Base-by-base conservation (phyloP, 1,284 basidiomycete species). In the Leccinum fallax region DNA sequence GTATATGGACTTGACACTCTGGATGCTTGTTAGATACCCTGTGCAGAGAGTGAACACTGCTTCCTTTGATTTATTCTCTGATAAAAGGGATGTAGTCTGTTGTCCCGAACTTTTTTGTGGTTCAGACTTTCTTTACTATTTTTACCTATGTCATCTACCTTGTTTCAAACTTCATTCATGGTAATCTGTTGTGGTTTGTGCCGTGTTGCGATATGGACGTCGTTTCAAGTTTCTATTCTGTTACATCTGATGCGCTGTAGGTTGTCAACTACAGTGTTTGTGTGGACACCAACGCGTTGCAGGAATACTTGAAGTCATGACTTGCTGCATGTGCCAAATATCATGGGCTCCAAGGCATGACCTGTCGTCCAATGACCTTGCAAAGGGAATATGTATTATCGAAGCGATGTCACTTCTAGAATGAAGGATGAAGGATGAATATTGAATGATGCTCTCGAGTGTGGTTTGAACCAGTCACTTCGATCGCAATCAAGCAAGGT, bases 1-100 rank as follows among this genome's bases (percentile, higher is more conserved):
- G 30, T 57, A 40, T 57, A 53, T 55, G 59, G 43, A 30, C 26
- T 48, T 24, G 28, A 24, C 55, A 24, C 36, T 56, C 36, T 54
- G 61, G 53, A 59, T 52, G 21, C 57, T 65, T 55, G 4, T 59
- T 21, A 32, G 63, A 69, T 71, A 72, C 64, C 70, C 62, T 59
- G 52, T 48, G 46, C 64, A 58, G 61, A 66, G 53, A 13, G 56
- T 21, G 51, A 61, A 55, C 30, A 67, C 5, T 15, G 1, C 26
- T n/a, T 53, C 38, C 49, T 34, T 53, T 15, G 26, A 61, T 40
- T 43, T 8, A 24, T 34, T 30, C 48, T 34, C 10, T 48, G 11
- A 24, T 32, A 21, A 24, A 9, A 28, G 16, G 24, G 4, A 19
- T 32, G 10, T 8, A 7, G 30, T 10, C 5, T 30, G n/a, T 24